These are phyloP conservation scores for Peniophora sp. DNA, from an alignment of 1,284 basidiomycete genomes.

Conservation along the genomic window DNA sequence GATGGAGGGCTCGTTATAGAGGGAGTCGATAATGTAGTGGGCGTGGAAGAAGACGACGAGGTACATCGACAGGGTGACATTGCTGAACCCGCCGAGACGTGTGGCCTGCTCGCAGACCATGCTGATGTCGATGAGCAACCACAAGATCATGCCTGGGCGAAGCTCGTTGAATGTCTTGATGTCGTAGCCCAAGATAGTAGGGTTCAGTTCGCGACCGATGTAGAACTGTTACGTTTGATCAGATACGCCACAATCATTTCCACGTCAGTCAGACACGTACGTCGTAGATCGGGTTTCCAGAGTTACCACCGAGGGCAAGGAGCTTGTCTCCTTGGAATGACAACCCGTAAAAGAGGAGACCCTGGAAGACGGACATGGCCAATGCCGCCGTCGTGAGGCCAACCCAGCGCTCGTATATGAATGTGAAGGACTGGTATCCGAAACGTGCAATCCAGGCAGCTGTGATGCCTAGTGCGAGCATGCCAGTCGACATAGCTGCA, in stretches of 20 bases:
- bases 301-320: constrained; percentile 89
- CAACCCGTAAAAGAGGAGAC: constrained; percentile 61
- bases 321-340: constrained; percentile 69
- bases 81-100: constrained; percentile 54
- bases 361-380: constrained; percentile 74
- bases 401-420: constrained; percentile 89
- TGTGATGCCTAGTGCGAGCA: constrained; percentile 69
- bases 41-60: constrained; percentile 83
- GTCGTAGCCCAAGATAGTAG: constrained; percentile 82
- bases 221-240: constrained; percentile 63
- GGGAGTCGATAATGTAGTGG: constrained; percentile 81
- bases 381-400: constrained; percentile 84
- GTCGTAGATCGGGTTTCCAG: constrained; percentile 85
- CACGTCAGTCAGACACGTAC: constrained; percentile 37
- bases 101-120: constrained; percentile 89
- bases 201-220: constrained; percentile 95
- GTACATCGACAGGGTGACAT: constrained; percentile 83
- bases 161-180: constrained; percentile 98
- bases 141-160: constrained; percentile 92
- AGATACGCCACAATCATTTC: neutral
- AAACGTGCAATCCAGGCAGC: constrained; percentile 62
- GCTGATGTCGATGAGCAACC: constrained; percentile 87
- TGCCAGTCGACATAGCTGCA: constrained; percentile 80
- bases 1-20: constrained; percentile 89
- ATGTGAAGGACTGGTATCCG: constrained; percentile 79